phyloP scores from a whole-genome alignment of 495 filamentous ascomycete species.

The Neurospora africana region DNA sequence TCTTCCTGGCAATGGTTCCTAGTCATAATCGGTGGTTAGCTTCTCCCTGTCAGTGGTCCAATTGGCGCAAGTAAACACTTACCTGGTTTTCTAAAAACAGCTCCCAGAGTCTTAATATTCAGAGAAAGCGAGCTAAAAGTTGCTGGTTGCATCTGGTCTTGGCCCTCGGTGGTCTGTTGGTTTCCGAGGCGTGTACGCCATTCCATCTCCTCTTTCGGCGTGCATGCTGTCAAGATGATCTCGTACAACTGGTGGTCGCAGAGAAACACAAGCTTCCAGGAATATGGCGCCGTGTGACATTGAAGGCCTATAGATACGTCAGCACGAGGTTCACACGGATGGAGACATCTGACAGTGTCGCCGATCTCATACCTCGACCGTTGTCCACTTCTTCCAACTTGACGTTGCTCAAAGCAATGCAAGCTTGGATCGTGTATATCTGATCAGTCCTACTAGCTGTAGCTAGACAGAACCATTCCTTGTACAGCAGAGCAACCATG shows the following conservation, averaged over 20 bases:
- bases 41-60: not conserved
- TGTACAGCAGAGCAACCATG: conserved; percentile 80
- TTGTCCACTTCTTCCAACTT: conserved; percentile 71
- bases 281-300: conserved; percentile 74
- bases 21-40: conserved; percentile 5
- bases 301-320: conserved; percentile 51
- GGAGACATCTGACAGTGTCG: not conserved
- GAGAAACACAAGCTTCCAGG: conserved; percentile 91
- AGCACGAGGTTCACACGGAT: conserved; percentile 1
- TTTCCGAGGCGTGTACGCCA: conserved; percentile 54
- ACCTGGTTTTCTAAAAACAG: conserved; percentile 58
- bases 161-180: conserved; percentile 29
- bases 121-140: conserved; percentile 52
- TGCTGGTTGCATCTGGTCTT: conserved; percentile 34
- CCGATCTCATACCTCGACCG: conserved; percentile 55
- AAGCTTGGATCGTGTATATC: conserved; percentile 63
- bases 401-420: conserved; percentile 57
- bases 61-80: conserved; percentile 12
- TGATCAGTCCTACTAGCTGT: conserved; percentile 47
- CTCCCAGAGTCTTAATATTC: conserved; percentile 62
- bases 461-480: conserved; percentile 69
- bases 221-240: conserved; percentile 80
- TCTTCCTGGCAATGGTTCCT: conserved; percentile 61
- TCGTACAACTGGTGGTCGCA: conserved; percentile 68
- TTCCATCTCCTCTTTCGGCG: conserved; percentile 63